These are phyloP conservation scores for Ambrosia artemisiifolia DNA, from an alignment of 129 eudicot genomes.

Conservation along the genomic window DNA sequence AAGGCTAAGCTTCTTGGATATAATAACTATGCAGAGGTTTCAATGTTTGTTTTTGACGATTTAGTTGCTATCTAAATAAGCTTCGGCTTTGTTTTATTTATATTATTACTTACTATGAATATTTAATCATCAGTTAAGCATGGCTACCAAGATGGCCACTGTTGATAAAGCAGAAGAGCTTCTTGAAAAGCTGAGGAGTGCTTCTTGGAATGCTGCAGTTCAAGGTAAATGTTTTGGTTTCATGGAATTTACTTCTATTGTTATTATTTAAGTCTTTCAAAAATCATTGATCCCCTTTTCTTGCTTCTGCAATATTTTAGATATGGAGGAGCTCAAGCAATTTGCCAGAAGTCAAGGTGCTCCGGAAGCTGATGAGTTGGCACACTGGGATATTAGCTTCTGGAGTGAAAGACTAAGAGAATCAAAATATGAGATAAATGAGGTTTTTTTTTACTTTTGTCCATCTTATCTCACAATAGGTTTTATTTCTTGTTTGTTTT, in stretches of 20 bases:
- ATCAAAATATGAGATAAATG: conserved; percentile 87
- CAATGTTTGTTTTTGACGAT: neutral
- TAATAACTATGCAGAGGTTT: conserved; percentile 92
- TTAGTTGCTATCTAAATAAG: neutral
- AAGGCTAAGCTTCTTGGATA: conserved; percentile 96
- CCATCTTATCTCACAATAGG: neutral
- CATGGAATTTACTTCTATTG: neutral
- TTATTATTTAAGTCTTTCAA: neutral
- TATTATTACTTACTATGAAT: conserved; percentile 6
- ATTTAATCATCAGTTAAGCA: conserved; percentile 63
- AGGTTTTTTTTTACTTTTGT: conserved; percentile 43
- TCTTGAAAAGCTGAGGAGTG: conserved; percentile 78
- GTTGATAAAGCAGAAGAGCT: conserved; percentile 90
- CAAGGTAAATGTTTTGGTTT: conserved; percentile 44
- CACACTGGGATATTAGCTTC: conserved; percentile 75
- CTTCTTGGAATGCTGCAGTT: conserved; percentile 94
- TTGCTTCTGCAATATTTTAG: conserved; percentile 31
- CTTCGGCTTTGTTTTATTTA: neutral
- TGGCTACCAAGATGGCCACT: conserved; percentile 98
- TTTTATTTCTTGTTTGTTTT: neutral
- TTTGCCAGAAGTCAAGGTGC: conserved; percentile 78
- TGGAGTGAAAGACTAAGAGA: conserved; percentile 99
- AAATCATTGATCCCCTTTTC: neutral
- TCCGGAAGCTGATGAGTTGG: conserved; percentile 79
- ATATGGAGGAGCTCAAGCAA: conserved; percentile 74